Evolutionary conservation across 495 filamentous ascomycete genomes (phyloP).

Genomic region (Penicillium cinerascens): DNA sequence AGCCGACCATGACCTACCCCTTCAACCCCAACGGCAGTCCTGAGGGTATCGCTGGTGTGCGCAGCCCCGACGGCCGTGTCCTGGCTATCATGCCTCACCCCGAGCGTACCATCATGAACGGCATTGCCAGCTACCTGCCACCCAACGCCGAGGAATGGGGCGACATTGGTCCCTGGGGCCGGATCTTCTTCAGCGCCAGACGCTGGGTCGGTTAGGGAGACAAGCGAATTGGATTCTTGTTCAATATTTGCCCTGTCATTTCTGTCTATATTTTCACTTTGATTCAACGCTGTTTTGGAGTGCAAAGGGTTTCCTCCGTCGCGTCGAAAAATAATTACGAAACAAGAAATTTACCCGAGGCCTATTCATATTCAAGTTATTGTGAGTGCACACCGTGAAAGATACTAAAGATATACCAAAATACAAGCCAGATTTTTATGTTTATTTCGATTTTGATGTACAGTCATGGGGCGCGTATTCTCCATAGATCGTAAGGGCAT

Average conservation of each 20-base stretch:
- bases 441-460: not conserved
- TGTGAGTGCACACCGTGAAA: conserved; percentile 2
- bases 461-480: not conserved
- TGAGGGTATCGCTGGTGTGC: conserved; percentile 78
- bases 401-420: conserved; percentile 16
- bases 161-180: conserved; percentile 83
- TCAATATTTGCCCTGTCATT: conserved; percentile 1
- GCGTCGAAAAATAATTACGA: conserved; percentile 15
- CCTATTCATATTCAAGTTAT: not conserved
- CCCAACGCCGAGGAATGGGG: conserved; percentile 67
- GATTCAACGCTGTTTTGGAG: conserved; percentile 5
- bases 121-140: conserved; percentile 75
- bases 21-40: conserved; percentile 93
- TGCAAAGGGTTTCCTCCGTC: conserved; percentile 7
- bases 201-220: conserved; percentile 70
- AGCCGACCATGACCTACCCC: conserved; percentile 78
- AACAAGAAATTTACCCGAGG: not conserved
- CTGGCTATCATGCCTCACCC: conserved; percentile 96
- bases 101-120: conserved; percentile 82
- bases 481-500: conserved; percentile 5
- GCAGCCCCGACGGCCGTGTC: conserved; percentile 77
- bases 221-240: not conserved
- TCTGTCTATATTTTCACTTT: conserved; percentile 10
- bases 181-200: conserved; percentile 75
- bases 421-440: conserved; percentile 4